Evolutionary conservation across 1,139 yeast species (phyloP).

Genomic region (Ashbya aceris): DNA sequence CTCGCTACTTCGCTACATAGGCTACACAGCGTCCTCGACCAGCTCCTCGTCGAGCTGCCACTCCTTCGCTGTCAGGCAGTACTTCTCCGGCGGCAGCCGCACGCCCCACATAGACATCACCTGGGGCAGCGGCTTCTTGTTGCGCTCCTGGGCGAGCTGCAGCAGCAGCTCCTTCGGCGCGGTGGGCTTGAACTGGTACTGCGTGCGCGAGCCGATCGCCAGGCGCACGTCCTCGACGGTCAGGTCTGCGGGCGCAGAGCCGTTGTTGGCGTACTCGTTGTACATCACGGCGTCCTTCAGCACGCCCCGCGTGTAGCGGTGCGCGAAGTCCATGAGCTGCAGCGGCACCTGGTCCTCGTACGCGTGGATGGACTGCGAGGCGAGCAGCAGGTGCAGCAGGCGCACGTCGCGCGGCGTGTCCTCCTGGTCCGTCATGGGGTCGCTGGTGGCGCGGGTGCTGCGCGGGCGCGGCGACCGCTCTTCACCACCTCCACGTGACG

Average conservation of each 20-base stretch:
- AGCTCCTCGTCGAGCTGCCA: slow-evolving; percentile 21
- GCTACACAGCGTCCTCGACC: slow-evolving; percentile 2
- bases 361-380: slow-evolving; percentile 85
- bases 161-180: slow-evolving; percentile 84
- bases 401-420: slow-evolving; percentile 81
- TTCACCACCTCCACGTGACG: no score
- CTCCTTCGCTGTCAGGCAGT: slow-evolving; percentile 60
- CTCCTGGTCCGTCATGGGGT: slow-evolving; percentile 8
- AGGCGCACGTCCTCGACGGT: slow-evolving; percentile 84
- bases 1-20: no score
- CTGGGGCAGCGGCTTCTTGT: slow-evolving; percentile 82
- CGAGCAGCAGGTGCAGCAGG: slow-evolving; percentile 77
- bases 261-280: slow-evolving; percentile 61
- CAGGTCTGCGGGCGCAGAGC: slow-evolving; percentile 39
- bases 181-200: slow-evolving; percentile 86
- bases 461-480: no score
- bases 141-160: slow-evolving; percentile 87
- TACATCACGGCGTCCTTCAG: slow-evolving; percentile 82
- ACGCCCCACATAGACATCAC: slow-evolving; percentile 90
- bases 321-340: slow-evolving; percentile 94
- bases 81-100: slow-evolving; percentile 94
- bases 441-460: background rate
- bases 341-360: slow-evolving; percentile 94
- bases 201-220: slow-evolving; percentile 88
- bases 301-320: slow-evolving; percentile 74